phyloP scores from a whole-genome alignment of 805 yeast species.

The Candida suzukii region DNA sequence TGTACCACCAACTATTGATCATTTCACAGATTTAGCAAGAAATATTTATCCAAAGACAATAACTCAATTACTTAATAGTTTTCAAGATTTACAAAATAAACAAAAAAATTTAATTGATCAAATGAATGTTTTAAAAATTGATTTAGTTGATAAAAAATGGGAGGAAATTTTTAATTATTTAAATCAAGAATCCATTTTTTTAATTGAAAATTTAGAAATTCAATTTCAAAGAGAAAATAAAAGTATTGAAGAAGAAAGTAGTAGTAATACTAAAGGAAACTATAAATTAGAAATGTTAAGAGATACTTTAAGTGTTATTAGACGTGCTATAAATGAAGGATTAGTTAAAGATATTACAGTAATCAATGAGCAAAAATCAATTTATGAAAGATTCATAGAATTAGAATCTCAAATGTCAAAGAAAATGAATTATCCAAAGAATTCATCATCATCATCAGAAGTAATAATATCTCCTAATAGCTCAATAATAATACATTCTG shows the following conservation, averaged over 20 bases:
- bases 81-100: slow-evolving; percentile 30
- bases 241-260: background rate
- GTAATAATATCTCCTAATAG: background rate
- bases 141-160: slow-evolving; percentile 51
- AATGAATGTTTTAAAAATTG: slow-evolving; percentile 33
- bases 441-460: background rate
- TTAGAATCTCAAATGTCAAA: background rate
- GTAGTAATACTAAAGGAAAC: background rate
- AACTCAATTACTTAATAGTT: slow-evolving; percentile 28
- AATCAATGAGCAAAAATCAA: slow-evolving; percentile 1
- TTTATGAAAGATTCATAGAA: slow-evolving; percentile 3
- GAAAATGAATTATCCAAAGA: background rate
- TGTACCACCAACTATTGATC: slow-evolving; percentile 43
- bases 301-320: slow-evolving; percentile 10
- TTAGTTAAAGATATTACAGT: slow-evolving; percentile 7
- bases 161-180: slow-evolving; percentile 41
- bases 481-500: too few relatives aligned
- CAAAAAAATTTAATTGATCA: slow-evolving; percentile 36
- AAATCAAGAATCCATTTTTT: slow-evolving; percentile 31
- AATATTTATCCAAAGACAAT: slow-evolving; percentile 24
- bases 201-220: slow-evolving; percentile 20
- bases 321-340: slow-evolving; percentile 15
- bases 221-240: slow-evolving; percentile 4
- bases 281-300: background rate
- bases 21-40: slow-evolving; percentile 28